Evolutionary conservation across 139 green algal species (phyloP), one percentile per base, ranked within the genome.

Genomic region (Picochlorum sp.): DNA sequence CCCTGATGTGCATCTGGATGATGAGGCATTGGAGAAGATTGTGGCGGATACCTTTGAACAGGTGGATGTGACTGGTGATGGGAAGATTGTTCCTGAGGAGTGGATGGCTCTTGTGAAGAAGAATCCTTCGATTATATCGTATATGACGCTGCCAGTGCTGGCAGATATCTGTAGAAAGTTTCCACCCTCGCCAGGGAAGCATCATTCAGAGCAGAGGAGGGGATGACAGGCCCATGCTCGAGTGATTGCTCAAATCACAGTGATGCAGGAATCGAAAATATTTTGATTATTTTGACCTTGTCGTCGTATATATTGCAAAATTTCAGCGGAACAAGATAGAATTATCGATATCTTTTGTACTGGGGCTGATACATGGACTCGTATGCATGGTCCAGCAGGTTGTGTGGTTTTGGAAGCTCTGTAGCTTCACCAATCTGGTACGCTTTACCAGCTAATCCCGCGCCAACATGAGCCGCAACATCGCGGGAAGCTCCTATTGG

Each of bases 351-450:
- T 45, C 57, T 60, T 30, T 81, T 64, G 75, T 92, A 92, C 47
- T 68, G 56, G 5, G 84, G 75, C n/a, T 77, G 73, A 65, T 92
- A 91, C 86, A 91, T 91, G 15, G 44, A 51, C 2, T 65, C 47
- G 4, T 69, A 50, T 2, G 79, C 77, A 2, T 73, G 72, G 18
- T 81, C 81, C 52, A 83, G 64, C 65, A 95, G 59, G 72, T 90
- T 88, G 65, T 85, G 75, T 2, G 88, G 88, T 71, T 86, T 84
- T 1, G 88, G 88, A 66, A 94, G 74, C 49, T 89, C 80, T 0
- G 87, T 94, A 13, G 88, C 88, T 44, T 86, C 82, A 2, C 83
- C 83, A 2, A 70, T 66, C 24, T 89, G 78, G 68, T 94, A 95
- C 3, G 84, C 86, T 59, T 82, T 85, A 57, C 79, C 62, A 0